Evolutionary conservation across 768 basidiomycete species (phyloP).

Genomic region (Serendipita sp.): DNA sequence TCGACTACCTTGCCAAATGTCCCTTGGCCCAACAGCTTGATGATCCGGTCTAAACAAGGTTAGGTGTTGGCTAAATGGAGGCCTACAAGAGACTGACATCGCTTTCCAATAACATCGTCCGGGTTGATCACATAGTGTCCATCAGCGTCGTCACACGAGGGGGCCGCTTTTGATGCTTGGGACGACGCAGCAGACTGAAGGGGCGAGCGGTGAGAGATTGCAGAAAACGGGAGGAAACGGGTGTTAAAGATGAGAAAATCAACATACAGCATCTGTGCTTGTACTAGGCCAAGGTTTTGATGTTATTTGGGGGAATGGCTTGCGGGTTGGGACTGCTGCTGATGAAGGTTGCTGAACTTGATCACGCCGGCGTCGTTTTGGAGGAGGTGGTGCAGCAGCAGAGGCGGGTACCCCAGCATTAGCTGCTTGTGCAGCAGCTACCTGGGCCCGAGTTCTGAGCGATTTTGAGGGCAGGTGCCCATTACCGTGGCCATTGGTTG

Average conservation of each 20-base stretch:
- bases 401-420: conserved; percentile 37
- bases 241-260: conserved; percentile 11
- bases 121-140: conserved; percentile 94
- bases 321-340: conserved; percentile 34
- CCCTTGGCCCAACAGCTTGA: conserved; percentile 83
- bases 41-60: conserved; percentile 62
- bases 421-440: conserved; percentile 72
- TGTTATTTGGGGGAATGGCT: conserved; percentile 23
- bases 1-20: conserved; percentile 99
- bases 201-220: conserved; percentile 15
- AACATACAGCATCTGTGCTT: conserved; percentile 53
- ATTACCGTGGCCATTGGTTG: conserved; percentile 39
- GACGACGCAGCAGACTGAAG: conserved; percentile 15
- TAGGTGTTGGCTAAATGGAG: conserved; percentile 8
- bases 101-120: conserved; percentile 73
- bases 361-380: conserved; percentile 70
- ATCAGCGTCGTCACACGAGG: conserved; percentile 90
- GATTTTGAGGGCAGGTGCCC: conserved; percentile 50
- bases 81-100: conserved; percentile 40
- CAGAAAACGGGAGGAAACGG: conserved; percentile 12
- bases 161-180: conserved; percentile 48
- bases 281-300: conserved; percentile 54
- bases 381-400: conserved; percentile 51
- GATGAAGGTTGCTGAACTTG: conserved; percentile 45
- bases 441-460: conserved; percentile 69